Conservation (phyloP, 257 asterid genomes). For the Jasminum sambac region DNA sequence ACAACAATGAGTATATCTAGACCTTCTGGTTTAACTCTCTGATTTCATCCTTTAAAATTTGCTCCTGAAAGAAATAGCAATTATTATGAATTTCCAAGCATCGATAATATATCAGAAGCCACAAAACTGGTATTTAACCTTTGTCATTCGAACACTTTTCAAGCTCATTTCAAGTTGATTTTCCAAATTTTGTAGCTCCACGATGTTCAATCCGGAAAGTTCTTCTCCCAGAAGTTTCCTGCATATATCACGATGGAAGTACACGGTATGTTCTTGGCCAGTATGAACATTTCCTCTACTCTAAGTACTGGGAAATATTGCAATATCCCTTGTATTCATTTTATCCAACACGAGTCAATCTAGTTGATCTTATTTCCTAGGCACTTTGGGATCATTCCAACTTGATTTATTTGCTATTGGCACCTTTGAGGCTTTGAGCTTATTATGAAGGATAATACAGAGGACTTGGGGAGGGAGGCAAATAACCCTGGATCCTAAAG, state of each 20-base stretch:
- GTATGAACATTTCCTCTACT: neutral
- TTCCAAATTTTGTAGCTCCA: conserved; percentile 60
- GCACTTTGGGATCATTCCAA: neutral
- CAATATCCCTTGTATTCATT: neutral
- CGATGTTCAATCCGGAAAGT: conserved; percentile 48
- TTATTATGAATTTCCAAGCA: neutral
- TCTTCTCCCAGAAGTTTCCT: conserved; percentile 73
- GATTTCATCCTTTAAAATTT: conserved; percentile 49
- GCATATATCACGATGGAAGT: conserved; percentile 25
- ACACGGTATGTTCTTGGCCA: conserved; percentile 7
- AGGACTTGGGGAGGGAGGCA: neutral
- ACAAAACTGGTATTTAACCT: conserved; percentile 32
- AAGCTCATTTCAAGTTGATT: conserved; percentile 59
- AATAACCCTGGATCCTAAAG: neutral
- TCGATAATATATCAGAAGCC: neutral
- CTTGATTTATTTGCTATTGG: neutral
- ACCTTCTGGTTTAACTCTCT: conserved; percentile 63
- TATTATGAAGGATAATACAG: neutral
- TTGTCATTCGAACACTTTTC: conserved; percentile 54
- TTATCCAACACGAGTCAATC: neutral
- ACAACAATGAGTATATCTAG: conserved; percentile 7
- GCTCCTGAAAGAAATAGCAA: conserved; percentile 44
- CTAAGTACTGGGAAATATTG: neutral
- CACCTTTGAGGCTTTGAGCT: neutral
- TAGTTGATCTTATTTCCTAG: neutral